Evolutionary conservation across 768 basidiomycete species (phyloP).

Genomic region (Ramaria sp.): DNA sequence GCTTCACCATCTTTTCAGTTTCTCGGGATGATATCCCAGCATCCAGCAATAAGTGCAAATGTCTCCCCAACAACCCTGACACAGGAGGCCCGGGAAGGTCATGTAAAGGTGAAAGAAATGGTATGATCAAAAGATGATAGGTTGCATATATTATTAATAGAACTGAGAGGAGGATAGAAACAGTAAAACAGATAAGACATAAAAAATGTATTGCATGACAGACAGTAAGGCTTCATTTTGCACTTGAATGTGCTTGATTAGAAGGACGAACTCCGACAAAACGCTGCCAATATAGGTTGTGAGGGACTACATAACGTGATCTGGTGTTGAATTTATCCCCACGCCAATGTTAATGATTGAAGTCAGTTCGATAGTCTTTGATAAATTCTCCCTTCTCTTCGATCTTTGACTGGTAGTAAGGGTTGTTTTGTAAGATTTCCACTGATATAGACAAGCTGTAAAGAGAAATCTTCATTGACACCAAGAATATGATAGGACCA

Average conservation of each 20-base stretch:
- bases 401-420: neutral
- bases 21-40: neutral
- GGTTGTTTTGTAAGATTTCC: constrained; percentile 3
- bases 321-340: no score
- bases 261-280: neutral
- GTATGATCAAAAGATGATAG: neutral
- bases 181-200: neutral
- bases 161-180: neutral
- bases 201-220: neutral
- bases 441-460: constrained; percentile 2
- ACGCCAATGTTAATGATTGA: no score
- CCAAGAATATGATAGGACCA: neutral
- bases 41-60: constrained; percentile 41
- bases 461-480: neutral
- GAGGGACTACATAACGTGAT: no score
- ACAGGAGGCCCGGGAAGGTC: constrained; percentile 52
- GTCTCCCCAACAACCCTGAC: constrained; percentile 36
- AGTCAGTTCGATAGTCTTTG: no score
- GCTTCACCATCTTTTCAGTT: constrained; percentile 34
- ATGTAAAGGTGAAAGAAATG: constrained; percentile 28
- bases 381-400: no score
- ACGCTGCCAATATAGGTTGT: no score
- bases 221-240: neutral
- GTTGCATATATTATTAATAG: constrained; percentile 3
- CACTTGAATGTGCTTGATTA: neutral